phyloP scores from a whole-genome alignment of 371 early-diverging fungal species.

The Rhizomucor pusillus region DNA sequence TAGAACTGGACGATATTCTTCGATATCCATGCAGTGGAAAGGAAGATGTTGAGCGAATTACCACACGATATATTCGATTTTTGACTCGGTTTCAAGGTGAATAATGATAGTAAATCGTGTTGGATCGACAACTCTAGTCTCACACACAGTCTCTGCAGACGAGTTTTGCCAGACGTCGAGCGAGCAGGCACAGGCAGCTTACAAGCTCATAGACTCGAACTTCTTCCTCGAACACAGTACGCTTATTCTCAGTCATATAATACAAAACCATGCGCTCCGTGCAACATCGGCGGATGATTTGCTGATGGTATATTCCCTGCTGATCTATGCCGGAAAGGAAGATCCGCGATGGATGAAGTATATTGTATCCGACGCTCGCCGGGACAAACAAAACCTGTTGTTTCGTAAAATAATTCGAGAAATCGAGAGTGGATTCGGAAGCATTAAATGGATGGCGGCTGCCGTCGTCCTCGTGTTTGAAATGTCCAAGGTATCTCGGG shows the following conservation, averaged over 20 bases:
- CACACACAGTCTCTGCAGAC: conserved; percentile 27
- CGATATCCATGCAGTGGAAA: conserved; percentile 32
- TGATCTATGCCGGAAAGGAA: conserved; percentile 46
- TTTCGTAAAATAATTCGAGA: conserved; percentile 49
- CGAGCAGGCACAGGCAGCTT: conserved; percentile 57
- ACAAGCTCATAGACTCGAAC: conserved; percentile 64
- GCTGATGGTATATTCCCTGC: conserved; percentile 43
- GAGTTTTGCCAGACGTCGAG: conserved; percentile 46
- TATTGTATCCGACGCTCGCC: conserved; percentile 29
- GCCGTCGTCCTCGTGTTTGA: conserved; percentile 69
- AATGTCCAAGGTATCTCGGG: conserved; percentile 66
- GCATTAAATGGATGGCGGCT: conserved; percentile 27
- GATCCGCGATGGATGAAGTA: conserved; percentile 31
- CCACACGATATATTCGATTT: conserved; percentile 38
- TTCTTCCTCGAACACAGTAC: conserved; percentile 61
- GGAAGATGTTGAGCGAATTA: conserved; percentile 34
- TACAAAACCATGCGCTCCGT: conserved; percentile 45
- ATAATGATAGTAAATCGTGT: not conserved
- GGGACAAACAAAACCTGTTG: conserved; percentile 42
- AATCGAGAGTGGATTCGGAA: conserved; percentile 38
- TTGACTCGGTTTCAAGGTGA: conserved; percentile 39
- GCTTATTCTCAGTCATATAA: conserved; percentile 52
- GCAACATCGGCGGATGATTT: conserved; percentile 28
- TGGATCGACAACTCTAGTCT: not conserved
- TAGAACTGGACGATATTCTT: conserved; percentile 52